Base-by-base conservation (phyloP, 2,329 filamentous ascomycete genomes). In the Sporothrix humicola region DNA sequence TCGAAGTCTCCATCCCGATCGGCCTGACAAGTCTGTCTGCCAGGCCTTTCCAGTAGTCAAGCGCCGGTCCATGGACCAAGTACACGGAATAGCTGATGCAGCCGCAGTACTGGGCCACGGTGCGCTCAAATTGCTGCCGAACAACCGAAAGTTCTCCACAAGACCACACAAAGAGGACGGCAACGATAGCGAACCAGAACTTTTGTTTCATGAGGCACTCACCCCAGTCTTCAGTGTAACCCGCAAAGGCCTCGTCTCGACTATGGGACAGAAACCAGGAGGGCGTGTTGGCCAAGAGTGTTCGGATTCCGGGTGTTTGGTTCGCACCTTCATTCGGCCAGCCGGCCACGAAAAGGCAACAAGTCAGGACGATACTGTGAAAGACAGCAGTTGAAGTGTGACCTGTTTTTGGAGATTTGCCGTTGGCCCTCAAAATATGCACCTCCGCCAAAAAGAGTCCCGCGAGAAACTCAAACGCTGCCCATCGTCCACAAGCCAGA, bases 81-180 rank as follows among this genome's bases (percentile, higher is more conserved):
- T 90, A 90, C 2, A 90, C 81, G 2, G 87, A 85, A 75, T 86
- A 90, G 73, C 86, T 88, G 74, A 89, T 86, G 37, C 84, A 83
- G 13, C 85, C 88, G 23, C 88, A 84, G 77, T 90, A 90, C 76
- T 87, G 87, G 13, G 86, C 84, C 13, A 87, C 75, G 0, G 81
- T 78, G 2, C 82, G 82, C 72, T 85, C 85, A 77, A 89, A 87
- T 42, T 85, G 75, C 13, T 76, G 74, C 46, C 79, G 82, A 44
- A 82, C 69, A 5, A 76, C 74, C 5, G 75, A 76, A 50, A 84
- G 75, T 59, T 83, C 82, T 20, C 82, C 82, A 54, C 80, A 78
- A 0, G 82, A 80, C 82, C 81, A 83, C 10, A 84, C 82, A 7
- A 80, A 78, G 4, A 77, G 77, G 7, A 81, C 77, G 2, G 81